Evolutionary conservation across 148 eudicot genomes (phyloP), one percentile per base, ranked within the genome.

Genomic region (Chenopodium album): DNA sequence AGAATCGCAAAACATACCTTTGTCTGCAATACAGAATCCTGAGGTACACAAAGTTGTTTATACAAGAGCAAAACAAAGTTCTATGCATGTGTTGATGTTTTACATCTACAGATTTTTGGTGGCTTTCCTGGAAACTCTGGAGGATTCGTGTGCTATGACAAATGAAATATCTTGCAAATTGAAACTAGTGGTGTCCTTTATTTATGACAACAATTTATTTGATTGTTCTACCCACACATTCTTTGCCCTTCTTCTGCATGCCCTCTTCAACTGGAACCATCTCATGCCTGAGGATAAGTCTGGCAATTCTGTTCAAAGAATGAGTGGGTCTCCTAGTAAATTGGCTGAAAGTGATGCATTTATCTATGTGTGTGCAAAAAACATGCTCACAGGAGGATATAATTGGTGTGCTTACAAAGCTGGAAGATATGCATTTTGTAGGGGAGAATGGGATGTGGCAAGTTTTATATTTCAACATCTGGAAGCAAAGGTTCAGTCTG

Each of bases 331-430:
- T 84, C 74, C 82, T 79, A 66, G 75, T 69, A 81, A 78, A 47
- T 70, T 86, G 17, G 76, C 84, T 60, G 84, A 87, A 47, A 47
- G 69, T 73, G 90, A 90, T 81, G 76, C 56, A 29, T 65, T 76
- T 63, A 77, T 84, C 52, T 67, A 84, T 23, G 85, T 87, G 34
- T 90, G 88, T 81, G 91, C 86, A 54, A 85, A 85, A 63, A 84
- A 88, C 82, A 85, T 94, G 78, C 68, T 95, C 52, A 84, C 75
- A 34, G 82, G 81, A 73, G 87, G 85, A 48, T 91, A 89, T 86
- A 83, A 88, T 78, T 96, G 99, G 99, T 84, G 69, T 69, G 91
- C 92, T 75, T 96, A 96, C 78, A 89, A 84, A 82, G 89, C 89
- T 80, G 99, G 91, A 76, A 91, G 64, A 86, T 78, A 62, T 91